Evolutionary conservation across 257 asterid species (phyloP), one percentile per base, ranked within the genome.

Genomic region (Mentha longifolia): DNA sequence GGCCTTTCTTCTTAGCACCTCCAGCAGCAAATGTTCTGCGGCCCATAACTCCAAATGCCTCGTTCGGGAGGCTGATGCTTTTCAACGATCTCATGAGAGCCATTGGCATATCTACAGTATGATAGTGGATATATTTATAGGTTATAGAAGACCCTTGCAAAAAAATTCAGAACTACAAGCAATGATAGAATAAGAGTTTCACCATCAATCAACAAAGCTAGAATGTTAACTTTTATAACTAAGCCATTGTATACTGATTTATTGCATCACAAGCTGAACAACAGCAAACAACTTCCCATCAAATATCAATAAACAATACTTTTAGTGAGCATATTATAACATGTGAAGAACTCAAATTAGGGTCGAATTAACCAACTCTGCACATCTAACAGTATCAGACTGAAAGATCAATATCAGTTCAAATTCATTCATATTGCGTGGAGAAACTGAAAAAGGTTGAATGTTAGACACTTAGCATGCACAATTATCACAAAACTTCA

Each of bases 1-100:
- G 78, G 11, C 93, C 96, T 76, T 89, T 95, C 96, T 92, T 95
- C 46, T 92, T 90, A 71, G 87, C 89, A 37, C 87, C 88, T 35
- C 89, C 97, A 25, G 91, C 95, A 16, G 99, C 93, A 84, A 85
- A 95, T 58, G 88, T 76, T 81, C 98, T 76, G 8, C 82, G 46
- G 63, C 89, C 86, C 49, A 78, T 74, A 62, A 74, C 84, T 58
- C 82, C 76, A 71, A 72, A 52, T 9, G 78, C 68, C 72, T 71
- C 89, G 77, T 76, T 84, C 5, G 80, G 71, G 81, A 83, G 54
- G 70, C 78, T 46, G 39, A 74, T 45, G 68, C 68, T 77, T 82
- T 83, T 77, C 79, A 85, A 41, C 39, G 88, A 74, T 76, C 79
- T 81, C 63, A 83, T 28, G 50, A 70, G 76, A 67, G 68, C 65